Base-by-base conservation (phyloP, 106 monocot species). In the Cymbidium sinense region DNA sequence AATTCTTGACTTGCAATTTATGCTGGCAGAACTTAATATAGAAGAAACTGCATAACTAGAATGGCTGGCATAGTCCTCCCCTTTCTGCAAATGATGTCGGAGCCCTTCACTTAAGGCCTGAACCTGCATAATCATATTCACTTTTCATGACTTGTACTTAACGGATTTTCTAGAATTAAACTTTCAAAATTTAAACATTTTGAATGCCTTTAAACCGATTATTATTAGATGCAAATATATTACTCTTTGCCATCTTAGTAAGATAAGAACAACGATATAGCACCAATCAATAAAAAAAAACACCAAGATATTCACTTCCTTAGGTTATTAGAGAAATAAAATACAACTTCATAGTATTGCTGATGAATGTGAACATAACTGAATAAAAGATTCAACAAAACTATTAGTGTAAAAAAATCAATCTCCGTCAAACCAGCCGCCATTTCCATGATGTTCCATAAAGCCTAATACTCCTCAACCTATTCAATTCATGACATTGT, bases 1-100 rank as follows among this genome's bases (percentile, higher is more conserved):
- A 17, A 81, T 81, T 77, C 87, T 85, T 65, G 85, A 85, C 75
- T 75, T 85, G 83, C 91, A 87, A 47, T 77, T 83, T n/a, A 50
- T 34, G 77, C 81, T 77, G 7, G 91, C 84, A 70, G 91, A 89
- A 80, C 81, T 87, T 78, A 92, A 62, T 64, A 92, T 28, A 5
- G 89, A 76, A 71, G 91, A 87, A 72, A 87, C 85, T 23, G 87
- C 51, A 82, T 87, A 85, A 83, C 91, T 83, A 41, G 85, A 82
- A 73, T 81, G 80, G 76, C 64, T 81, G 28, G 62, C 78, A 51
- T 35, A 79, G 79, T 89, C 70, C 19, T 79, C 54, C 74, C 83
- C 89, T 87, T 83, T 92, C 86, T 36, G 64, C 65, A 64, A 87
- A 28, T 39, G 29, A 3, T 47, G 27, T 44, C 12, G 74, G 34